Evolutionary conservation across 768 basidiomycete genomes (phyloP).

Genomic region (Pleurotus tuoliensis): DNA sequence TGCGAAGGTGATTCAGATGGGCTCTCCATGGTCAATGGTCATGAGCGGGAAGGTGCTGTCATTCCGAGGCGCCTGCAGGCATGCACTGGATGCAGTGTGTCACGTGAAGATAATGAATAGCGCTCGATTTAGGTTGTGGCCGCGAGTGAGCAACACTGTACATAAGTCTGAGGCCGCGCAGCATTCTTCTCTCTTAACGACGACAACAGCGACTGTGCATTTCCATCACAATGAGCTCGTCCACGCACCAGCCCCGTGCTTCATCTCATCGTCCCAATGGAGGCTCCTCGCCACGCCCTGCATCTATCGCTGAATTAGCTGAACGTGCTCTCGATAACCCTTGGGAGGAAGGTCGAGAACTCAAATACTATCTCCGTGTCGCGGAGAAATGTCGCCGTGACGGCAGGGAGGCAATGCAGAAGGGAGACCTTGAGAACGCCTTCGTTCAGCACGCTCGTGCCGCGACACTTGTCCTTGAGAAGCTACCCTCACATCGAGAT

Average conservation of each 20-base stretch:
- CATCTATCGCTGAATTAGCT: constrained; percentile 64
- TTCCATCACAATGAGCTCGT: constrained; percentile 2
- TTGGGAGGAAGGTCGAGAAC: constrained; percentile 53
- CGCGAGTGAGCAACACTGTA: background rate
- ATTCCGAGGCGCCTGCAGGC: no score
- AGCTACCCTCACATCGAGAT: constrained; percentile 68
- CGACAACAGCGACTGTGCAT: background rate
- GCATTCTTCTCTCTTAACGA: background rate
- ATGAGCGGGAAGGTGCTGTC: background rate
- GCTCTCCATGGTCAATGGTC: background rate
- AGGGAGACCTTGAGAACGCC: constrained; percentile 62
- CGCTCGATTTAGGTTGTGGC: background rate
- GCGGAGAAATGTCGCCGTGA: constrained; percentile 61
- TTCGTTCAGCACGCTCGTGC: constrained; percentile 72
- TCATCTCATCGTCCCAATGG: background rate
- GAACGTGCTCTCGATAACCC: constrained; percentile 51
- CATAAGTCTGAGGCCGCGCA: constrained; percentile 1
- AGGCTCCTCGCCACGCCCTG: constrained; percentile 34
- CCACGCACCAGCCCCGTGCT: background rate
- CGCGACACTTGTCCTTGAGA: constrained; percentile 76
- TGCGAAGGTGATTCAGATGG: background rate
- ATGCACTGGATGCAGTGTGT: no score
- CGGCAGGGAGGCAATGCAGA: constrained; percentile 42
- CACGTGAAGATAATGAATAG: background rate
- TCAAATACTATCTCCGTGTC: constrained; percentile 64